phyloP scores from a whole-genome alignment of 2,329 filamentous ascomycete genomes.

The Torrubiella hemipterigena region DNA sequence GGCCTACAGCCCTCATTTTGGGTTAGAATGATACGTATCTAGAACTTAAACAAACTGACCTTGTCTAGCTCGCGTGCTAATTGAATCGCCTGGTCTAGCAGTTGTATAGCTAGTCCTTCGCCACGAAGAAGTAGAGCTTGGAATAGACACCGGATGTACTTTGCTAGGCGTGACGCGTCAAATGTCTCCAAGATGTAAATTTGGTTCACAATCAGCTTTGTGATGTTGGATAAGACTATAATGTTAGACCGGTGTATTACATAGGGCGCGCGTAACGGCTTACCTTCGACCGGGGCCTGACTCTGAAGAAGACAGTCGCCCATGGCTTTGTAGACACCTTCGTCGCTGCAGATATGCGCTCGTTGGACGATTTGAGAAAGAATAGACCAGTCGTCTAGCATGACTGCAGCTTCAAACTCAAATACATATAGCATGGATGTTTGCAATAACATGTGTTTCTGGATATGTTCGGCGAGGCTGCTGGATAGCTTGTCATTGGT shows the following conservation, averaged over 20 bases:
- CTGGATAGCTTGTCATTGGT: not conserved
- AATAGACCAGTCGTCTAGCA: constrained; percentile 55
- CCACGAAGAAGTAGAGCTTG: constrained; percentile 50
- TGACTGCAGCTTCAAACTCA: constrained; percentile 65
- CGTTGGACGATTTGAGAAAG: constrained; percentile 48
- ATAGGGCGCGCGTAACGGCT: not conserved
- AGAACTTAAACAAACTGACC: constrained; percentile 19
- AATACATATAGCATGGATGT: constrained; percentile 58
- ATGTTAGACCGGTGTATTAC: not conserved
- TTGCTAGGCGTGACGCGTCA: constrained; percentile 49
- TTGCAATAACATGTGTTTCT: constrained; percentile 44
- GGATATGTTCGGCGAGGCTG: not conserved
- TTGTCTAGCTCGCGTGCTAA: constrained; percentile 38
- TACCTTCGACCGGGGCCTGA: constrained; percentile 24
- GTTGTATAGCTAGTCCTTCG: constrained; percentile 40
- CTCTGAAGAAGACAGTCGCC: constrained; percentile 51
- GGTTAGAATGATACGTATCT: constrained; percentile 8
- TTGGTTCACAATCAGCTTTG: constrained; percentile 59
- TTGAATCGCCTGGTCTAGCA: constrained; percentile 50
- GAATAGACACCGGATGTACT: constrained; percentile 70
- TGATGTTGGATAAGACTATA: constrained; percentile 35
- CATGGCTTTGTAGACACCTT: constrained; percentile 46
- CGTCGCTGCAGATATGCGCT: constrained; percentile 29
- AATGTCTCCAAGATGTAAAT: constrained; percentile 47
- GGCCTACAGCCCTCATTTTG: constrained; percentile 18